phyloP scores from a whole-genome alignment of 345 rosid genomes.

The Corchorus olitorius region DNA sequence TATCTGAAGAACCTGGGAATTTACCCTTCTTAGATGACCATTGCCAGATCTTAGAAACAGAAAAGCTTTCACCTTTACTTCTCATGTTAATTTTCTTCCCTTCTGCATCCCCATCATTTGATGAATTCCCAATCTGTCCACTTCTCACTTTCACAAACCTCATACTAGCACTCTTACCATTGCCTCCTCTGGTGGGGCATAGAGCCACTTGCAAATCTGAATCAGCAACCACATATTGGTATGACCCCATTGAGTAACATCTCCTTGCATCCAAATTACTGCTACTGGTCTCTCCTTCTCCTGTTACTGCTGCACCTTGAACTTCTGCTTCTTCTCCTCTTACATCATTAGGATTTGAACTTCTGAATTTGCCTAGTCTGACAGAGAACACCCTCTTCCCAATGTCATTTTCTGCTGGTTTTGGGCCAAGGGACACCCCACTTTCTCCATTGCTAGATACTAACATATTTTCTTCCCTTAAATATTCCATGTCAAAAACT shows the following conservation, averaged over 20 bases:
- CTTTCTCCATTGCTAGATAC: constrained; percentile 30
- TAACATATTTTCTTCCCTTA: constrained; percentile 50
- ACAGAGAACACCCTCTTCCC: constrained; percentile 80
- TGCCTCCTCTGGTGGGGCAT: constrained; percentile 37
- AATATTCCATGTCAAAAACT: constrained; percentile 52
- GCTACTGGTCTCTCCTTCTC: constrained; percentile 65
- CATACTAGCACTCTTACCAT: constrained; percentile 24
- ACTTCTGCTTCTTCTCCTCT: constrained; percentile 24
- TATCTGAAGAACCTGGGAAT: constrained; percentile 43
- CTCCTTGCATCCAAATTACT: constrained; percentile 65
- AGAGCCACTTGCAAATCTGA: constrained; percentile 63
- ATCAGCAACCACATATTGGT: constrained; percentile 73
- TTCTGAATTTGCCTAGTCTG: constrained; percentile 79
- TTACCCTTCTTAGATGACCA: constrained; percentile 88
- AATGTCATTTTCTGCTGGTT: constrained; percentile 53
- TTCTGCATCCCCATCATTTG: constrained; percentile 48
- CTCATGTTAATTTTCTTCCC: constrained; percentile 76
- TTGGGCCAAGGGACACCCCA: constrained; percentile 42
- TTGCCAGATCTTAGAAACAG: constrained; percentile 92
- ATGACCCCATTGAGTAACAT: constrained; percentile 60
- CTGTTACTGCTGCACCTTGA: constrained; percentile 19
- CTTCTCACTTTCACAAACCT: constrained; percentile 37
- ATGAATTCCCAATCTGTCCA: constrained; percentile 45
- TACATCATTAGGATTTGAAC: constrained; percentile 34
- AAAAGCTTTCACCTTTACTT: constrained; percentile 91